Base-by-base conservation (phyloP, 352 stramenopile genomes). In the Phytophthora fragariaefolia region DNA sequence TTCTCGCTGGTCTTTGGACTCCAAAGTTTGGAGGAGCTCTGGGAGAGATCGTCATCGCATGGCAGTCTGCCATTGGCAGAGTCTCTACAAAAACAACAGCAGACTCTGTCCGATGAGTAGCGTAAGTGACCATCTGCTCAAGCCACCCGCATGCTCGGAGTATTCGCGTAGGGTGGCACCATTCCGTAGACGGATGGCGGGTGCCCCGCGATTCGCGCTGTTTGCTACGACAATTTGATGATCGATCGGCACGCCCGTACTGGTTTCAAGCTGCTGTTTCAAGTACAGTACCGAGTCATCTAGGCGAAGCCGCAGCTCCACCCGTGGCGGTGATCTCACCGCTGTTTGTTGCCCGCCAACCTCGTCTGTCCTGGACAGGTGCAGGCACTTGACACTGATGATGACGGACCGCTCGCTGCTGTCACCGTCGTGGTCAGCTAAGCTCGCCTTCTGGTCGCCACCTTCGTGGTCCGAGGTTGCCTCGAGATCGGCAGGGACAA, bases 31-130 rank as follows among this genome's bases (percentile, higher is more conserved):
- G 30, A 12, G 30, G 6, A 36, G 30, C 30, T 36, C 30, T 12
- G 30, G 30, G 30, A n/a, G n/a, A 36, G 30, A 12, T 6, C 30
- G 30, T 36, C 6, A 50, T 28, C 10, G 27, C 45, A 48, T 32
- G 59, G 20, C 17, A 27, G 23, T 48, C 12, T n/a, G 10, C n/a
- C 8, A 69, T 42, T 66, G 46, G 32, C 43, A 49, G 26, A 53
- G 27, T 32, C 46, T 48, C 51, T 49, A 32, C 57, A 27, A 55
- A n/a, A 36, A 54, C 60, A 67, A 52, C 18, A 54, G 60, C 45
- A 81, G 34, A 30, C 63, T 77, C 57, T 80, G 72, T 3, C 69
- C 71, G 36, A 80, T 65, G 28, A 83, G 43, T 26, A 83, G 40
- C 17, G 58, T 71, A 15, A 83, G 24, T 15, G 58, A 62, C 69